These are phyloP conservation scores for Alternaria tenuissima DNA, from an alignment of 2,329 filamentous ascomycete species.

Conservation along the genomic window DNA sequence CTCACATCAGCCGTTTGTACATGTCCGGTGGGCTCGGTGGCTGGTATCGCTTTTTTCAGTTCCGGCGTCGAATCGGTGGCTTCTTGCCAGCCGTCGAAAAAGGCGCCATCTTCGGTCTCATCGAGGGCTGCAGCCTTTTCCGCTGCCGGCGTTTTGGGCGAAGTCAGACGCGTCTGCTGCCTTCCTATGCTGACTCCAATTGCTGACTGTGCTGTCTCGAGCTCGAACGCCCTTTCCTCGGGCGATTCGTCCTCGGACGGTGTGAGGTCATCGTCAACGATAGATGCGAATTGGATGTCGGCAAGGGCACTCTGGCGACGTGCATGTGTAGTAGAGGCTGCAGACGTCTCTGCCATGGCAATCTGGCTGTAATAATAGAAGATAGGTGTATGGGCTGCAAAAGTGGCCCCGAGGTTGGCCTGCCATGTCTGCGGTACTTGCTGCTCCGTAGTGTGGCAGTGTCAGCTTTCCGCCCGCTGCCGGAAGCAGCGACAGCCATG, in stretches of 20 bases:
- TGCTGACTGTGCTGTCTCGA: constrained; percentile 55
- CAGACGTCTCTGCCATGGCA: constrained; percentile 33
- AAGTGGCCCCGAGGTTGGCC: constrained; percentile 19
- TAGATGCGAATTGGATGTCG: constrained; percentile 52
- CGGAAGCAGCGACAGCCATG: constrained; percentile 24
- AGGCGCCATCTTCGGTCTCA: constrained; percentile 53
- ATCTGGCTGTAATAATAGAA: constrained; percentile 8
- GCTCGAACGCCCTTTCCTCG: constrained; percentile 38
- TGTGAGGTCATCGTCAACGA: constrained; percentile 52
- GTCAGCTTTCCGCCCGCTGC: constrained; percentile 35
- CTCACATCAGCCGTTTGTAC: background rate
- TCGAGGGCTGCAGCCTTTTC: constrained; percentile 67
- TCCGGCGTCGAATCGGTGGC: constrained; percentile 12
- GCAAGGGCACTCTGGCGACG: constrained; percentile 51
- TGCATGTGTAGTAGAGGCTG: constrained; percentile 12
- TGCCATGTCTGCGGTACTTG: constrained; percentile 26
- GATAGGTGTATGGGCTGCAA: constrained; percentile 4
- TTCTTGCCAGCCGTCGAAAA: constrained; percentile 57
- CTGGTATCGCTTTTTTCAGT: background rate
- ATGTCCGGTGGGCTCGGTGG: background rate
- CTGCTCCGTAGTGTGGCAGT: constrained; percentile 36
- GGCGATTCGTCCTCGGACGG: constrained; percentile 56
- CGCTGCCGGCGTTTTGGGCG: constrained; percentile 64
- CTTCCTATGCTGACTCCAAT: constrained; percentile 68
- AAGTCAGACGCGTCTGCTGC: constrained; percentile 64